Evolutionary conservation across 2,329 filamentous ascomycete genomes (phyloP).

Genomic region (Colletotrichum gigasporum): DNA sequence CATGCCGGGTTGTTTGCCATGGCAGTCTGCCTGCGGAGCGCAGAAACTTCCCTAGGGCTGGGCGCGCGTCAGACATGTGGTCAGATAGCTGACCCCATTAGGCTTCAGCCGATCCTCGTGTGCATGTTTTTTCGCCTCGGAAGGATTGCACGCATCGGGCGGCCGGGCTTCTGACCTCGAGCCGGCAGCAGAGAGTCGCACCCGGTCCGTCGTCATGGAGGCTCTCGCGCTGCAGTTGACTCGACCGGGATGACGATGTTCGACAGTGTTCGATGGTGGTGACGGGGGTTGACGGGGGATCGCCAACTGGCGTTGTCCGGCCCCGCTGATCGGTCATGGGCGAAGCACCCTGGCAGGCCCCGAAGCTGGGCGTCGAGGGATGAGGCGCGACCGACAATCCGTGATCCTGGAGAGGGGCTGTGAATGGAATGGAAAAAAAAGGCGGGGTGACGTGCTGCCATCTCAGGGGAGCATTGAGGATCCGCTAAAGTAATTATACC

Average conservation of each 20-base stretch:
- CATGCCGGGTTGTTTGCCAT: no score
- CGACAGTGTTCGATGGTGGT: not conserved
- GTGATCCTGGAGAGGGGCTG: slow-evolving; percentile 14
- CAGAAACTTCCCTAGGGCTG: slow-evolving; percentile 14
- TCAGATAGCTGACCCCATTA: slow-evolving; percentile 14
- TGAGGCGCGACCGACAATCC: slow-evolving; percentile 18
- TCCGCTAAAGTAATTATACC: slow-evolving; percentile 15
- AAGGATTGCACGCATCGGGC: slow-evolving; percentile 7
- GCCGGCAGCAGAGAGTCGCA: not conserved
- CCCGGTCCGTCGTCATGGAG: slow-evolving; percentile 2
- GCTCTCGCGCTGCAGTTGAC: not conserved
- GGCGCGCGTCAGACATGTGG: slow-evolving; percentile 25
- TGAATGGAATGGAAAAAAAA: not conserved
- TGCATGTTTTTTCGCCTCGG: not conserved
- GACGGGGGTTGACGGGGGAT: slow-evolving; percentile 4
- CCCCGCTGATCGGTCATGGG: slow-evolving; percentile 19
- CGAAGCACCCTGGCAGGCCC: no score
- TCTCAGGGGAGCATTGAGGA: slow-evolving; percentile 26
- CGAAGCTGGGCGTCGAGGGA: slow-evolving; percentile 16
- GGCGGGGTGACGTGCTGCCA: slow-evolving; percentile 22
- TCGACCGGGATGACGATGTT: slow-evolving; percentile 13
- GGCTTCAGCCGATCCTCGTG: not conserved
- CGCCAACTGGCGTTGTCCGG: slow-evolving; percentile 19
- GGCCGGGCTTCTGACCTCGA: not conserved
- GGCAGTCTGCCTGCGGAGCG: no score